Base-by-base conservation (phyloP, 208 protist species). In the Trypanosoma brucei region DNA sequence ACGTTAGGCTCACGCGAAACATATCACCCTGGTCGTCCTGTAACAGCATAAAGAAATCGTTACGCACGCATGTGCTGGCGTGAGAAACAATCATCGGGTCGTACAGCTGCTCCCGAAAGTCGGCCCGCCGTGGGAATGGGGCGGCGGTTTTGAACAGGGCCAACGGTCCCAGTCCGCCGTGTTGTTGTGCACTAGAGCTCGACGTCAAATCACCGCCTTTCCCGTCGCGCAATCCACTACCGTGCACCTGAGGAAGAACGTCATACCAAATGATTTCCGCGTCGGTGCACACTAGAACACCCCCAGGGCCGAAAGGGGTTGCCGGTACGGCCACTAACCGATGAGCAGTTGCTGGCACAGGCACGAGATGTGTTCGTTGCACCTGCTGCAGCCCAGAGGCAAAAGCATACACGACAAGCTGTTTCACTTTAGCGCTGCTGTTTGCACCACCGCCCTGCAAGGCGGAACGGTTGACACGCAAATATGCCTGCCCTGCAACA, bases 381-480 rank as follows among this genome's bases (percentile, higher is more conserved):
- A 99, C 98, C 77, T 99, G 97, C 62, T 99, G 99, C 9, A 99
- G 81, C 48, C 97, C 97, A 33, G 98, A 75, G 64, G 98, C 96
- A 54, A 99, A 95, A 68, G 99, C 97, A 76, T 99, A 99, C 53
- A 96, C 98, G 2, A 95, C 86, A 22, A 71, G 66, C 40, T 71
- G 66, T 33, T 71, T 71, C 31, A n/a, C 14, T 31, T 39, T 39
- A 8, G 5, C 51, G 22, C n/a, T 66, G 31, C 30, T 52, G 1
- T 11, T 55, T 36, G 30, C 44, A 56, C 14, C 34, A n/a, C 8
- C 57, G 6, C 31, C 6, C 44, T 48, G 44, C 44, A 48, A n/a
- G 14, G 9, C 44, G 8, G 8, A 8, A 48, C 49, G 38, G 37
- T 62, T 68, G 2, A 68, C 22, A 37, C 68, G 68, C 22, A 74